phyloP scores from a whole-genome alignment of 2,329 filamentous ascomycete species.

The Talaromyces albobiverticillius region DNA sequence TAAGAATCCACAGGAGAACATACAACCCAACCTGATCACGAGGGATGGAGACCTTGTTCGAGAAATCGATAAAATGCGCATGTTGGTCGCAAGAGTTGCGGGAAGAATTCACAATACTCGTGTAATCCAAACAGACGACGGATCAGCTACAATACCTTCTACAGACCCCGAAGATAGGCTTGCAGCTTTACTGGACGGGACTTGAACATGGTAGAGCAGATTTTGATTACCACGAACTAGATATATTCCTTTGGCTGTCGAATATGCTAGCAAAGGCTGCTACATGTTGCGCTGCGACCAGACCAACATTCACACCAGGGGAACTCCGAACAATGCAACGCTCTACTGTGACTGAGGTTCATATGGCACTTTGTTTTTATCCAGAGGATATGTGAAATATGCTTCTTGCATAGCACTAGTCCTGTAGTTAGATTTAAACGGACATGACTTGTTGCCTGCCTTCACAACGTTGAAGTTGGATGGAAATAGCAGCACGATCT shows the following conservation, averaged over 20 bases:
- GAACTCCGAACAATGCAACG: not conserved
- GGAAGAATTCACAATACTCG: conserved; percentile 34
- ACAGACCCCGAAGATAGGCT: conserved; percentile 32
- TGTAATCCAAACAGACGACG: conserved; percentile 14
- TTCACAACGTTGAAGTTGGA: no score
- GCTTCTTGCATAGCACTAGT: no score
- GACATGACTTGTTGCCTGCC: no score
- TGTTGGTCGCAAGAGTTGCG: conserved; percentile 44
- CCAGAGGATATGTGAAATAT: no score
- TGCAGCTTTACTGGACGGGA: conserved; percentile 37
- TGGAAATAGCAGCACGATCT: no score
- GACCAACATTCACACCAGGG: not conserved
- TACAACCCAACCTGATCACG: conserved; percentile 56
- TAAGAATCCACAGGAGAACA: conserved; percentile 45
- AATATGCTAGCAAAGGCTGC: not conserved
- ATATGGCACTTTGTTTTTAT: not conserved
- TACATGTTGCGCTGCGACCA: not conserved
- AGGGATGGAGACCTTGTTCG: conserved; percentile 49
- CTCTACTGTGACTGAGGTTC: not conserved
- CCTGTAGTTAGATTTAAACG: no score
- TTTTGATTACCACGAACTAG: not conserved
- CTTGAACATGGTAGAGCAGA: not conserved
- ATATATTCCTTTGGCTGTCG: not conserved
- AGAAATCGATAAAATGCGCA: conserved; percentile 51
- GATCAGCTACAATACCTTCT: conserved; percentile 20